These are phyloP conservation scores for Colletotrichum chrysophilum DNA, from an alignment of 2,329 filamentous ascomycete genomes.

Conservation along the genomic window DNA sequence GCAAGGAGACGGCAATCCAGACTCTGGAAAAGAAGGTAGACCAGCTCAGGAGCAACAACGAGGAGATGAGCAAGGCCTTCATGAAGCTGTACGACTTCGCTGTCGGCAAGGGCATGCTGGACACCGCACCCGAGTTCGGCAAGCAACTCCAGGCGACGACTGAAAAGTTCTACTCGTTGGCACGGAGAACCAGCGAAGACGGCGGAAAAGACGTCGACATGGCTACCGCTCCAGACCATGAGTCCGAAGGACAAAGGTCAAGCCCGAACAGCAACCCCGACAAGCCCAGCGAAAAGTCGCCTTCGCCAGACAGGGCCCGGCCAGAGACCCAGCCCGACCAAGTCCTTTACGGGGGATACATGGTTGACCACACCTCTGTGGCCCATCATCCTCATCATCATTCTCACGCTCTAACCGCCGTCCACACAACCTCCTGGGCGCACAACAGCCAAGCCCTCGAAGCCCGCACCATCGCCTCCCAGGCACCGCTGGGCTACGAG, in stretches of 20 bases:
- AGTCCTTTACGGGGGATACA: constrained; percentile 30
- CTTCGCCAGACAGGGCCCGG: constrained; percentile 11
- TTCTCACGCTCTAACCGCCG: background rate
- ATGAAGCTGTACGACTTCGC: constrained; percentile 69
- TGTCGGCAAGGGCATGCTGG: constrained; percentile 60
- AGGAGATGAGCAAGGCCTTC: constrained; percentile 77
- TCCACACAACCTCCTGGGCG: constrained; percentile 1
- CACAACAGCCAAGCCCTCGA: background rate
- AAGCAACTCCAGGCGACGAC: constrained; percentile 61
- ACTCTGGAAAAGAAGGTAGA: constrained; percentile 74
- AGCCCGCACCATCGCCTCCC: background rate
- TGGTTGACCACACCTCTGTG: constrained; percentile 25
- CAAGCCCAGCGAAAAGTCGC: constrained; percentile 10
- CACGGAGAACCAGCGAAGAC: constrained; percentile 51
- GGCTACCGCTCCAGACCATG: constrained; percentile 11
- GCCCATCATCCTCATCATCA: background rate
- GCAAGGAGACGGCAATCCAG: constrained; percentile 83
- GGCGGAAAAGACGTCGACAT: constrained; percentile 34
- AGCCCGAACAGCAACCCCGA: background rate
- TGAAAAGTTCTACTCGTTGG: constrained; percentile 62
- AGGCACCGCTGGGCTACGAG: constrained; percentile 39
- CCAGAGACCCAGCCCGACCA: background rate
- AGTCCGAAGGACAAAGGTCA: background rate
- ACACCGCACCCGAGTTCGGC: constrained; percentile 61
- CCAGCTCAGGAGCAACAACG: constrained; percentile 70